These are phyloP conservation scores for Dendryphion nanum DNA, from an alignment of 2,329 filamentous ascomycete species.

Conservation along the genomic window DNA sequence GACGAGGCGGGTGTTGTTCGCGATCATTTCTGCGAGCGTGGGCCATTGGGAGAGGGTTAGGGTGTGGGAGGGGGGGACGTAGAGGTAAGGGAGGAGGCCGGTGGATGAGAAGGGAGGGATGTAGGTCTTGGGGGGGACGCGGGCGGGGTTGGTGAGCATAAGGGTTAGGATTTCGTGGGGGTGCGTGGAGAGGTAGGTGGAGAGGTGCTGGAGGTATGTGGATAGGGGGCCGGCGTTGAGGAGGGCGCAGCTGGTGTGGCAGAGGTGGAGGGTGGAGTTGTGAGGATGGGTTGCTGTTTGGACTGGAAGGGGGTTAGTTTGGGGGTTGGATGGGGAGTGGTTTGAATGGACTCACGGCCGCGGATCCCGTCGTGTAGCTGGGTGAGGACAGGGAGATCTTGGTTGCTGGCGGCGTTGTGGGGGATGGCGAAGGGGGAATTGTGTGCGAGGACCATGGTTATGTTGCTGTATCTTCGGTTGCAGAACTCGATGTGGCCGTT, in stretches of 20 bases:
- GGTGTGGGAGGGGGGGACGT: conserved; percentile 67
- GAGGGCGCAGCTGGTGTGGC: conserved; percentile 80
- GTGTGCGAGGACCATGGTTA: conserved; percentile 37
- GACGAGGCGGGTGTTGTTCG: conserved; percentile 29
- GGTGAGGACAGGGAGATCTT: conserved; percentile 22
- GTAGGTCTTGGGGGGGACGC: conserved; percentile 64
- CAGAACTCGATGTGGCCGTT: conserved; percentile 38
- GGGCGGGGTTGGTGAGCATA: conserved; percentile 76
- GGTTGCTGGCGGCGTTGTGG: conserved; percentile 35
- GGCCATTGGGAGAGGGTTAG: conserved; percentile 80
- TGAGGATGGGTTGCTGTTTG: conserved; percentile 59
- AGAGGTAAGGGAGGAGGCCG: conserved; percentile 71
- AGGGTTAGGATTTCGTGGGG: conserved; percentile 88
- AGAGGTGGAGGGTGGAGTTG: conserved; percentile 61
- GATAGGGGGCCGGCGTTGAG: conserved; percentile 78
- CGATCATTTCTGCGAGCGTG: conserved; percentile 63
- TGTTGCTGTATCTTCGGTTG: conserved; percentile 30
- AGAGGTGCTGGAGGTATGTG: conserved; percentile 67
- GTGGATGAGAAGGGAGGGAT: conserved; percentile 66
- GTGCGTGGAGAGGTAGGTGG: conserved; percentile 69
- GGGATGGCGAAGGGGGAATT: conserved; percentile 33
- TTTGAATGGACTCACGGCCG: conserved; percentile 20
- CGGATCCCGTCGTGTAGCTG: conserved; percentile 37
- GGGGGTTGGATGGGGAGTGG: not conserved
- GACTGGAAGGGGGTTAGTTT: conserved; percentile 38